Percentiles rank a stretch among this genome's conserved stretches.
phyloP scores from a whole-genome alignment of 345 rosid species.

The Lepidium africanum region DNA sequence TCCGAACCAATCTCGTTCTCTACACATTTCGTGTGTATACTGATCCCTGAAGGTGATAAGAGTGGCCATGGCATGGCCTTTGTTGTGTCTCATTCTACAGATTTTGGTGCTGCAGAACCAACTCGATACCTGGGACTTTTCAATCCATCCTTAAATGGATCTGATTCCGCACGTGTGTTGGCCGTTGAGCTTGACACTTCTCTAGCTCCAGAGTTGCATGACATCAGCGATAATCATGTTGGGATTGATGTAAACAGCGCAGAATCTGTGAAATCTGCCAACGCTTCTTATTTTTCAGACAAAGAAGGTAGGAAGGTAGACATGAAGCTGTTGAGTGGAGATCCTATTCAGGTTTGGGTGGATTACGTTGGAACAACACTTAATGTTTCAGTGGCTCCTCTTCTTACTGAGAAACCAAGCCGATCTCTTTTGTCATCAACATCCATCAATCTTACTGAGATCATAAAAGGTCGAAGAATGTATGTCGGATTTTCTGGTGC shows the following conservation, averaged over 20 bases:
- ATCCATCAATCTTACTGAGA: constrained; percentile 32
- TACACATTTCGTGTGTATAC: constrained; percentile 32
- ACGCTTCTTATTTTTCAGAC: constrained; percentile 34
- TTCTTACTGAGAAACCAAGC: constrained; percentile 25
- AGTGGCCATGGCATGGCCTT: constrained; percentile 48
- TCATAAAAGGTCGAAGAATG: constrained; percentile 32
- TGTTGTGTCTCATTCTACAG: constrained; percentile 22
- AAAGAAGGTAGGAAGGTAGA: constrained; percentile 10
- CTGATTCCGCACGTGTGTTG: constrained; percentile 35
- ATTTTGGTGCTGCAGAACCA: constrained; percentile 4
- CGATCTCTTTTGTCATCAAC: constrained; percentile 43
- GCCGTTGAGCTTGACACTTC: constrained; percentile 55
- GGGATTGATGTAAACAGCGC: constrained; percentile 50
- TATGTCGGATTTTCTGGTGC: constrained; percentile 58
- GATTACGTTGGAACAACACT: constrained; percentile 43
- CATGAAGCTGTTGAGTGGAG: constrained; percentile 32
- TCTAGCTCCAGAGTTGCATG: constrained; percentile 32
- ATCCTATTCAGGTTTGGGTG: constrained; percentile 59
- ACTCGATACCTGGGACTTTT: constrained; percentile 42
- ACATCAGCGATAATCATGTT: constrained; percentile 48
- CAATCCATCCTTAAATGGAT: constrained; percentile 21
- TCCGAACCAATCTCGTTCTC: constrained; percentile 33
- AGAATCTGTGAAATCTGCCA: constrained; percentile 20
- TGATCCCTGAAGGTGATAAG: constrained; percentile 17
- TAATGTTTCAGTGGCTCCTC: constrained; percentile 43